Evolutionary conservation across 352 stramenopile species (phyloP), one percentile per base, ranked within the genome.

Genomic region (Blastocystis sp.): DNA sequence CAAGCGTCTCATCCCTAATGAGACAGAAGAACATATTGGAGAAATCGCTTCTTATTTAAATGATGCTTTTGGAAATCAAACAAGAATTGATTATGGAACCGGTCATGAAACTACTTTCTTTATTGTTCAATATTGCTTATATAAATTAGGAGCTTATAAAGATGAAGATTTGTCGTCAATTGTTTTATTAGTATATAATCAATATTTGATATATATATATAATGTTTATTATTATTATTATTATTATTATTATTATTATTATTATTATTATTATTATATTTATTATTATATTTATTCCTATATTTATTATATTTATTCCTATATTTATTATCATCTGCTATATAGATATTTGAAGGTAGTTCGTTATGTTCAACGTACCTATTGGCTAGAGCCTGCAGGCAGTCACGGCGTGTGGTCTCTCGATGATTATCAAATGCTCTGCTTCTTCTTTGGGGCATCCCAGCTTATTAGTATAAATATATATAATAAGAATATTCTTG

Each of bases 371-470:
- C 52, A 62, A 31, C 52, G 35, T 21, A 31, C 30, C 6, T 62
- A 62, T 10, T 62, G 52, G 52, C 76, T 98, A 6, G 91, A 98
- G 73, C 89, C 91, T 5, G 91, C 91, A 18, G 91, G 91, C n/a
- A 93, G 79, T 18, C 89, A 96, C 69, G 91, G 91, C 30, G 88
- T 95, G 21, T 98, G 91, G 89, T 87, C 84, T 19, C 75, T 98
- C 34, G 91, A 98, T 68, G 89, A 97, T 74, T 96, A 96, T 72
- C 88, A 96, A 64, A 95, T 88, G 67, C 73, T 97, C 27, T 80
- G 84, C 0, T 97, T 96, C 70, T 91, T 94, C 70, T 94, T 95
- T 77, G 89, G 91, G 40, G 80, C 87, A 19, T 81, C 86, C 48
- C 88, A 96, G 67, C 75, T 95, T 11, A 81, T 82, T 13, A 42